These are phyloP conservation scores for Pachyrhizus erosus DNA, from an alignment of 306 rosid genomes.

Conservation along the genomic window DNA sequence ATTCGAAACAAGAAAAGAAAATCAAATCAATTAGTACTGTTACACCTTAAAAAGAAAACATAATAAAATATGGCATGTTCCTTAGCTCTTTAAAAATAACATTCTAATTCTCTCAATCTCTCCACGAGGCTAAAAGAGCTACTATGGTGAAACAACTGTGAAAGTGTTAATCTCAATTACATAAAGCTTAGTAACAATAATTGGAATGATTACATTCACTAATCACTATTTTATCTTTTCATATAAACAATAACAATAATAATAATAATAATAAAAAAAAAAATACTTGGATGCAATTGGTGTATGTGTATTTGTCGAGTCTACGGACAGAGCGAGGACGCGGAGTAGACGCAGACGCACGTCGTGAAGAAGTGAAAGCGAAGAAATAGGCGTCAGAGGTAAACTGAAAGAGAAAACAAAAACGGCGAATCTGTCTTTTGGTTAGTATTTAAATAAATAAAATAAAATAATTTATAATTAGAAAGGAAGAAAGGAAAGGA, in stretches of 20 bases:
- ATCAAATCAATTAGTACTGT: no score
- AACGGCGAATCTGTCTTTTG: constrained; percentile 24
- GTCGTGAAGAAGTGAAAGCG: constrained; percentile 42
- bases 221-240: no score
- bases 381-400: constrained; percentile 43
- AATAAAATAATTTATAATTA: background rate
- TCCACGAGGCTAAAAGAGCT: background rate
- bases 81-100: background rate
- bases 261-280: no score
- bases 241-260: no score
- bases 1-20: no score
- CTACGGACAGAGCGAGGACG: background rate
- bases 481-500: no score
- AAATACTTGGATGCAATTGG: background rate
- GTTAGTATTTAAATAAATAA: background rate
- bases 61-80: background rate
- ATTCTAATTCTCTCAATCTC: background rate
- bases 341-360: constrained; percentile 30
- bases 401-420: background rate
- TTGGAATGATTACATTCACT: background rate
- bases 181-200: background rate
- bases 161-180: background rate
- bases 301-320: background rate
- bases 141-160: background rate
- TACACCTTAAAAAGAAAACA: background rate